phyloP scores from a whole-genome alignment of 1,284 basidiomycete genomes.

The Ceratobasidium sp. region DNA sequence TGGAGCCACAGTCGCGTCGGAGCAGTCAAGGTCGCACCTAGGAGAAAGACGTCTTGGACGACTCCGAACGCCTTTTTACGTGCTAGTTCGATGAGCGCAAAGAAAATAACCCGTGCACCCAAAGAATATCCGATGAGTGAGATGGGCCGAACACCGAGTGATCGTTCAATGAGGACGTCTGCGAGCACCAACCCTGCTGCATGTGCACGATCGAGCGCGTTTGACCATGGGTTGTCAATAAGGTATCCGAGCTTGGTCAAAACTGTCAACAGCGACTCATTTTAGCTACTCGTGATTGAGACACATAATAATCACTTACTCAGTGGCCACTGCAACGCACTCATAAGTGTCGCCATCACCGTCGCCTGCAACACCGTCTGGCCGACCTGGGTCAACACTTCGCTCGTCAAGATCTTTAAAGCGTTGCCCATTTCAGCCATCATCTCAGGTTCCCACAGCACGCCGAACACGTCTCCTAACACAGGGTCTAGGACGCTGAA shows the following conservation, averaged over 20 bases:
- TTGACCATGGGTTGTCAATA: conserved; percentile 97
- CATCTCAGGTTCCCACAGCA: conserved; percentile 97
- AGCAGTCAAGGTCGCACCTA: conserved; percentile 88
- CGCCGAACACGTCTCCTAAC: conserved; percentile 93
- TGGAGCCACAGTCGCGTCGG: conserved; percentile 78
- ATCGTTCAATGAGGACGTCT: conserved; percentile 84
- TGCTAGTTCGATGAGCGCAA: conserved; percentile 88
- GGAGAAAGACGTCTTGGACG: conserved; percentile 91
- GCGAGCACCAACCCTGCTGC: conserved; percentile 88
- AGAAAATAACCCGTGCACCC: conserved; percentile 92
- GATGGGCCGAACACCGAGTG: conserved; percentile 91
- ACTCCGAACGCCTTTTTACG: conserved; percentile 86
- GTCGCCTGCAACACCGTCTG: conserved; percentile 91
- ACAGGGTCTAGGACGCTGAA: conserved; percentile 93
- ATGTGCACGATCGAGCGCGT: conserved; percentile 89
- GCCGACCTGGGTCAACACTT: conserved; percentile 86
- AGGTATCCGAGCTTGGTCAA: conserved; percentile 93
- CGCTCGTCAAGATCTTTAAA: conserved; percentile 84
- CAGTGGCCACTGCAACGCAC: conserved; percentile 92
- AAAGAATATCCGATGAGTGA: conserved; percentile 94
- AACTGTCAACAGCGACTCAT: conserved; percentile 60
- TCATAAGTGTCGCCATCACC: conserved; percentile 89
- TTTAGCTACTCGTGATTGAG: too few relatives aligned
- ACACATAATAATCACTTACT: conserved; percentile 72
- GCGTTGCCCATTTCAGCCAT: conserved; percentile 92